Evolutionary conservation across 345 rosid genomes (phyloP).

Genomic region (Populus pruinosa): DNA sequence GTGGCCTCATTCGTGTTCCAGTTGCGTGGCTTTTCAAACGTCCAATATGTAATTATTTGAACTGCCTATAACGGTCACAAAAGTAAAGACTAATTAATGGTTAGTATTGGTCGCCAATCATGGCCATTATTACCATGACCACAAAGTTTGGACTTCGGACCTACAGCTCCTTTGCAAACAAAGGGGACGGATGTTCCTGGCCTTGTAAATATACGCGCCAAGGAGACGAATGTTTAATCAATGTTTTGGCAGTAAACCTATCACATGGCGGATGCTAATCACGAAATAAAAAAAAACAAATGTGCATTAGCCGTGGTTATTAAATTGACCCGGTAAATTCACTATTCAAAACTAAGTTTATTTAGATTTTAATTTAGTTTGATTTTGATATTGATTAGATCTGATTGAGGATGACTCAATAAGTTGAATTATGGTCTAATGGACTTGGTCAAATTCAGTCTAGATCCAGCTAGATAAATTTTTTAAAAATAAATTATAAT

Average conservation of each 20-base stretch:
- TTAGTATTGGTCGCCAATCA: not conserved
- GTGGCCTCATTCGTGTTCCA: not conserved
- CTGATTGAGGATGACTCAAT: no score
- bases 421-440: no score
- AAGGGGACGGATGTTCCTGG: not conserved
- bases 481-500: no score
- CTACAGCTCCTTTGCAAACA: not conserved
- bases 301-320: not conserved
- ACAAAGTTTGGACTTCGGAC: not conserved
- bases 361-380: fast-evolving
- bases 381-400: no score
- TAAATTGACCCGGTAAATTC: no score
- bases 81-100: no score
- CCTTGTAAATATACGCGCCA: not conserved
- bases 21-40: not conserved
- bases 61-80: no score
- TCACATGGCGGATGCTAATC: not conserved
- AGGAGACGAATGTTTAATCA: not conserved
- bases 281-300: not conserved
- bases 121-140: not conserved
- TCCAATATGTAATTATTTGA: no score
- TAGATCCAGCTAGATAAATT: no score
- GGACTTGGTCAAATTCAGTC: no score
- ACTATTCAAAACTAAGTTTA: no score
- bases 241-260: not conserved